These are phyloP conservation scores for Kwoniella pini DNA, from an alignment of 768 basidiomycete species.

Conservation along the genomic window DNA sequence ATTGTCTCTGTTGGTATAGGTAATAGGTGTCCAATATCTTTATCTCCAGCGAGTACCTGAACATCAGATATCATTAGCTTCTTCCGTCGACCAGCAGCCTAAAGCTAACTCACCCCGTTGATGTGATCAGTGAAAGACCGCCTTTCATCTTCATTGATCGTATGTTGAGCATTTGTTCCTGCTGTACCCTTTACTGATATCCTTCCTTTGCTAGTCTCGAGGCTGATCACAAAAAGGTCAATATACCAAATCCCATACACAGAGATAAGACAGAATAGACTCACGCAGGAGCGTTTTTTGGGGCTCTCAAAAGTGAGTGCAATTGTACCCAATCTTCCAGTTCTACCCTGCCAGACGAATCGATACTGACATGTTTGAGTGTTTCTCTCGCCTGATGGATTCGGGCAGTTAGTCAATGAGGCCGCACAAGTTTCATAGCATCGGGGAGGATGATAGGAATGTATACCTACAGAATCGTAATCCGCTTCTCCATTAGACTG, in stretches of 20 bases:
- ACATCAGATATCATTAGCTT: too few relatives aligned
- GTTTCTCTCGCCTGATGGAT: conserved; percentile 63
- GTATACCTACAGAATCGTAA: conserved; percentile 64
- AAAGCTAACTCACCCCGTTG: conserved; percentile 73
- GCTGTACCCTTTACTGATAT: conserved; percentile 87
- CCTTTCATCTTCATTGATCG: conserved; percentile 95
- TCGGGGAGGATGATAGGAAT: too few relatives aligned
- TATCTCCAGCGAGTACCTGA: conserved; percentile 87
- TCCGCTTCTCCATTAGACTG: conserved; percentile 76
- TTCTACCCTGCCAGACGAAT: conserved; percentile 93
- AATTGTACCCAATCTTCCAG: conserved; percentile 99
- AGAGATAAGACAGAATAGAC: conserved; percentile 1
- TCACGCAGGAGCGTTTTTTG: conserved; percentile 41
- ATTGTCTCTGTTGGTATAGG: conserved; percentile 95
- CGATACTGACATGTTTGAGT: conserved; percentile 88
- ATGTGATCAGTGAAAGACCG: conserved; percentile 98
- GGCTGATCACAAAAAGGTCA: conserved; percentile 17
- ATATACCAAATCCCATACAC: too few relatives aligned
- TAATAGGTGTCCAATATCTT: conserved; percentile 75
- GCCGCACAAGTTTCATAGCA: too few relatives aligned
- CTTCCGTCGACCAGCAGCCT: too few relatives aligned
- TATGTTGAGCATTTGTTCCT: conserved; percentile 92
- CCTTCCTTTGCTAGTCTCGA: conserved; percentile 63
- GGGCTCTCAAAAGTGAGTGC: conserved; percentile 36
- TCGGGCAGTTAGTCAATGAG: not conserved